These are phyloP conservation scores for Hansenula sp. DNA, from an alignment of 1,139 yeast genomes.

Conservation along the genomic window DNA sequence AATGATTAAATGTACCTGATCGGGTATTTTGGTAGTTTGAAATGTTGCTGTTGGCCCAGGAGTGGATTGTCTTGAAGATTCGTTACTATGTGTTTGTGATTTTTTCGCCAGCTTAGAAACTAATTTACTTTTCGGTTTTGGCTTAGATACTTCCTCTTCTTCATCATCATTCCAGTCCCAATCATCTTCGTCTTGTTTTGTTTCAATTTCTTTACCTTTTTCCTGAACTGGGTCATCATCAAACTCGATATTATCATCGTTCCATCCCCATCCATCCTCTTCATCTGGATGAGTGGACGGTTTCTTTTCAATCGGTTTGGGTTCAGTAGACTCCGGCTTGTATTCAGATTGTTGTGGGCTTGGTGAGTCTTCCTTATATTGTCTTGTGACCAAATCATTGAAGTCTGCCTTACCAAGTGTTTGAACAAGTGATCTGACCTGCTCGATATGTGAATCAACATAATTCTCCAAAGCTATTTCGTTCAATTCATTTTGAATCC, in stretches of 20 bases:
- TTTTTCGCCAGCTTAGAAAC: conserved; percentile 17
- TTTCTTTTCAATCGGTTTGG: neutral
- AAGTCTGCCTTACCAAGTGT: neutral
- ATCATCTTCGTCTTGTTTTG: neutral
- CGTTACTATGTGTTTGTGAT: neutral
- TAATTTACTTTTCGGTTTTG: conserved; percentile 11
- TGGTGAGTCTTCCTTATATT: neutral
- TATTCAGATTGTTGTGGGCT: too few species aligned
- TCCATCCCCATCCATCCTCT: conserved; percentile 9
- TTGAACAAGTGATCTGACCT: conserved; percentile 7
- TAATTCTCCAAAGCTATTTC: conserved; percentile 16
- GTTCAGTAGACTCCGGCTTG: neutral
- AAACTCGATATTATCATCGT: conserved; percentile 8
- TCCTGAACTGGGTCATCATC: conserved; percentile 1
- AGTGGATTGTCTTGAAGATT: conserved; percentile 9
- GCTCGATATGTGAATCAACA: conserved; percentile 15
- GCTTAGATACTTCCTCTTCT: conserved; percentile 6
- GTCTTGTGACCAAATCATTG: neutral
- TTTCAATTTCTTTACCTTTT: neutral
- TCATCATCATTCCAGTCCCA: conserved; percentile 7
- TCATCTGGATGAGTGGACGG: conserved; percentile 1
- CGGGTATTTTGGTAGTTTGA: conserved; percentile 13
- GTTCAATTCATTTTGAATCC: conserved; percentile 19
- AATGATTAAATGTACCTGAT: conserved; percentile 8
- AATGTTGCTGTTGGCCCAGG: conserved; percentile 5